Evolutionary conservation across 192 early-diverging fungal species (phyloP), one percentile per base, ranked within the genome.

Genomic region (Coemansia sp.): DNA sequence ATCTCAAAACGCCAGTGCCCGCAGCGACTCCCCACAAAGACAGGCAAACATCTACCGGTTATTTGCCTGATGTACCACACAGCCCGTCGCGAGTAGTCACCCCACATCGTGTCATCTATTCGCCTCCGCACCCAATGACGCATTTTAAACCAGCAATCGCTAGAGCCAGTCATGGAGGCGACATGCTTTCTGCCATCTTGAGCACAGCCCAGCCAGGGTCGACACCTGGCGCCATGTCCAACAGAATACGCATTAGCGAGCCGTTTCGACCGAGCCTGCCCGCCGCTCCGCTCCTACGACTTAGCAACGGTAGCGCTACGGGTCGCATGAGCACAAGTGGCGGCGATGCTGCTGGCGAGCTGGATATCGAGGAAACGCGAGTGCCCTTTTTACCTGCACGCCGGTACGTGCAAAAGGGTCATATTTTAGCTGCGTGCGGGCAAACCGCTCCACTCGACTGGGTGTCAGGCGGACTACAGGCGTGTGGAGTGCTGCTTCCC

Each of bases 401-500:
- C 3, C 74, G 77, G 3, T 72, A 80, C 36, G 82, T 84, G 0
- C 73, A 80, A 42, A 78, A 84, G 63, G 50, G 67, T 23, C 82
- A 84, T 34, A 76, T 84, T 67, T 57, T 84, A 2, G 70, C 74
- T 19, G 82, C 77, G 0, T 84, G 82, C 37, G 77, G 77, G 10
- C 82, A 84, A 27, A 84, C 74, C 2, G 82, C 70, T 8, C 82
- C 82, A 1, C 76, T 84, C 10, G 82, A 84, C 72, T 84, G 82
- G 82, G 74, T 51, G 0, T 36, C 58, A 2, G 82, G 74, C 21
- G 82, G 82, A 0, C 37, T 84, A 11, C 77, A 79, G 37, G 70
- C 82, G 3, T 79, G 76, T 31, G 82, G 82, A 0, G 74, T 84
- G 2, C 44, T 79, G 17, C 76, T 77, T 23, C 77, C 82, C 0